phyloP scores from a whole-genome alignment of 805 yeast genomes.

The Metschnikowia arizonensis region DNA sequence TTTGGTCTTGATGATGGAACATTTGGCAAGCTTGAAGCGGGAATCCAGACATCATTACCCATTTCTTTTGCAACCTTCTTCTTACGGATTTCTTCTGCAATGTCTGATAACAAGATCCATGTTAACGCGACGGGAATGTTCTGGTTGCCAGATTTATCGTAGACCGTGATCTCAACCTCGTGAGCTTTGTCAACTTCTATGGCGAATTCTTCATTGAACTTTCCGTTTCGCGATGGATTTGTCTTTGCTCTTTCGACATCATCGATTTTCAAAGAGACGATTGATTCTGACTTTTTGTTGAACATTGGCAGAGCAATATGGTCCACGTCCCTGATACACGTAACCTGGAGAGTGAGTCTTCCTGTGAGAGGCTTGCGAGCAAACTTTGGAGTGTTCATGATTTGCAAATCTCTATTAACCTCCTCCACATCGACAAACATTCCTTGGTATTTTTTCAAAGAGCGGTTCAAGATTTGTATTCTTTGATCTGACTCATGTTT shows the following conservation, averaged over 20 bases:
- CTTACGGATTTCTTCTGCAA: slow-evolving; percentile 92
- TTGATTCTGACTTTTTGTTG: slow-evolving; percentile 73
- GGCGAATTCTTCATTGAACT: slow-evolving; percentile 79
- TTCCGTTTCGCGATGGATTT: slow-evolving; percentile 67
- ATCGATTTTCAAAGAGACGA: slow-evolving; percentile 76
- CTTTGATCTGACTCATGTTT: slow-evolving; percentile 79
- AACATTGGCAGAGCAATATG: slow-evolving; percentile 85
- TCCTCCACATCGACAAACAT: slow-evolving; percentile 75
- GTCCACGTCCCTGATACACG: slow-evolving; percentile 82
- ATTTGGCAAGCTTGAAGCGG: slow-evolving; percentile 54
- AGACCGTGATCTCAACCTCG: slow-evolving; percentile 84
- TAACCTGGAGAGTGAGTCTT: slow-evolving; percentile 63
- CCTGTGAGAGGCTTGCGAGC: slow-evolving; percentile 86
- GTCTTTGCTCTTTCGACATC: slow-evolving; percentile 81
- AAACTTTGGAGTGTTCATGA: slow-evolving; percentile 64
- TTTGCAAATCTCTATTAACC: slow-evolving; percentile 59
- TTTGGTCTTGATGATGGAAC: slow-evolving; percentile 7
- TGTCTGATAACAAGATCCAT: slow-evolving; percentile 87
- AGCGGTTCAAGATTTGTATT: slow-evolving; percentile 75
- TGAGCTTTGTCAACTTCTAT: slow-evolving; percentile 85
- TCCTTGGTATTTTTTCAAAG: slow-evolving; percentile 83
- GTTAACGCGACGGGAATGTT: slow-evolving; percentile 84
- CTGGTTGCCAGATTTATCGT: slow-evolving; percentile 67
- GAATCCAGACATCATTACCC: slow-evolving; percentile 80
- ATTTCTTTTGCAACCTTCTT: slow-evolving; percentile 68